These are phyloP conservation scores for Rhynchospora breviuscula DNA, from an alignment of 176 grass and related monocot species.

Conservation along the genomic window DNA sequence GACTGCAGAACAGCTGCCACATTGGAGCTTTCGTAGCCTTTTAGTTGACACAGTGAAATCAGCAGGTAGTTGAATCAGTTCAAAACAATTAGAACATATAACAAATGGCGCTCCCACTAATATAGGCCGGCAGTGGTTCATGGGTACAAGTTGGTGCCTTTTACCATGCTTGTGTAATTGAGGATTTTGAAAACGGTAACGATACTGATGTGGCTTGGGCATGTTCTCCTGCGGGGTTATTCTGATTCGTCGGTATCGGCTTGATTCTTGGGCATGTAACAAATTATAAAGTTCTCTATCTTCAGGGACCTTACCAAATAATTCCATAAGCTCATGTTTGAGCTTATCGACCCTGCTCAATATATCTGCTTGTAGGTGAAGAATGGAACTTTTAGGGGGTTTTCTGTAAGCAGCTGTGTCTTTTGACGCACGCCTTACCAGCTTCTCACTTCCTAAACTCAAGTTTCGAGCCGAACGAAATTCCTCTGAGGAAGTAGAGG, in stretches of 20 bases:
- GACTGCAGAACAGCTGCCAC: slow-evolving; percentile 58
- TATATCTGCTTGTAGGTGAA: slow-evolving; percentile 52
- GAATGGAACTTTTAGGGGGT: slow-evolving; percentile 20
- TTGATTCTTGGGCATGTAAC: background rate
- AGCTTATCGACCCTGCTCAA: slow-evolving; percentile 63
- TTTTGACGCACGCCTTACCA: background rate
- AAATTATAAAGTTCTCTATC: background rate
- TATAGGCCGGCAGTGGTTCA: slow-evolving; percentile 56
- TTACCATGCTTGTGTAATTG: slow-evolving; percentile 29
- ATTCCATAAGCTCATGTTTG: slow-evolving; percentile 50
- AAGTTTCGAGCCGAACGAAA: slow-evolving; percentile 48
- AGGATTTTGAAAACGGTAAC: slow-evolving; percentile 15
- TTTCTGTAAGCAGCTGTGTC: slow-evolving; percentile 1
- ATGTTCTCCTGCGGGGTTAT: background rate
- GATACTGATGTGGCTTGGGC: background rate
- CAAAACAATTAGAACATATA: slow-evolving; percentile 60
- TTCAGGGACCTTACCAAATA: slow-evolving; percentile 50
- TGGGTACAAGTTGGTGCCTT: slow-evolving; percentile 32
- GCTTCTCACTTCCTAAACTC: slow-evolving; percentile 5
- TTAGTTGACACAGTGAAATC: slow-evolving; percentile 48
- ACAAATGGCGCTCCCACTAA: slow-evolving; percentile 78
- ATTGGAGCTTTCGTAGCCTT: slow-evolving; percentile 47
- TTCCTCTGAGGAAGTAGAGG: slow-evolving; percentile 25
- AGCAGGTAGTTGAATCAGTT: slow-evolving; percentile 55
- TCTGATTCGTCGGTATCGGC: background rate